phyloP scores from a whole-genome alignment of 371 early-diverging fungal genomes.

The Mortierella sp. region DNA sequence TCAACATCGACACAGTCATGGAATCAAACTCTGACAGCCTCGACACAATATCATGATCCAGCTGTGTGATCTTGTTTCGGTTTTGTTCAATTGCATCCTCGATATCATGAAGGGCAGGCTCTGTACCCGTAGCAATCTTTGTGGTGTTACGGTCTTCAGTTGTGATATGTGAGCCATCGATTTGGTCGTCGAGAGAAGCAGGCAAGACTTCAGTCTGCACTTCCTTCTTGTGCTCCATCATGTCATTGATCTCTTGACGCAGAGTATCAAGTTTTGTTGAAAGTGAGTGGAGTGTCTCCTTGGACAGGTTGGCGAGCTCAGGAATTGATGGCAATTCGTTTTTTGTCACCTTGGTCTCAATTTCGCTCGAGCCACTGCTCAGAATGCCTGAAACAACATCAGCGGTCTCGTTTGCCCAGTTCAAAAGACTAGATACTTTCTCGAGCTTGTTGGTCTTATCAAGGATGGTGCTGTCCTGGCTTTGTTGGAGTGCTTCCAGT shows the following conservation, averaged over 20 bases:
- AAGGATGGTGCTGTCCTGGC: constrained; percentile 19
- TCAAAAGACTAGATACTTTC: constrained; percentile 15
- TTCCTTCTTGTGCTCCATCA: constrained; percentile 25
- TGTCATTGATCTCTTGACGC: constrained; percentile 27
- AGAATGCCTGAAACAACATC: constrained; percentile 9
- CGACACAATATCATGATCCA: constrained; percentile 23
- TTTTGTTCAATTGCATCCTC: constrained; percentile 21
- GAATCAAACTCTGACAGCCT: constrained; percentile 33
- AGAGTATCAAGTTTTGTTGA: constrained; percentile 7
- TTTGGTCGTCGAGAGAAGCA: not conserved
- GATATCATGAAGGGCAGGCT: constrained; percentile 14
- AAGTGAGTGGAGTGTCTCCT: constrained; percentile 15
- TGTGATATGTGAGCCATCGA: not conserved
- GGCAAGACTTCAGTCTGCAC: constrained; percentile 24
- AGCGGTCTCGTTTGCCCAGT: constrained; percentile 36
- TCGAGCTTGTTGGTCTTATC: constrained; percentile 29
- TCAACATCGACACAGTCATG: constrained; percentile 19
- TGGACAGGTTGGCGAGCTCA: constrained; percentile 18
- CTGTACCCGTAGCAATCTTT: not conserved
- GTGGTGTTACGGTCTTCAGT: not conserved
- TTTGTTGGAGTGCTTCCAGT: constrained; percentile 17
- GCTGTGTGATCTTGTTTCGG: constrained; percentile 12
- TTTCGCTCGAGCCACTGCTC: not conserved
- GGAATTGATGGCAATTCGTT: constrained; percentile 2
- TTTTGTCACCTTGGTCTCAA: not conserved